Base-by-base conservation (phyloP, 768 basidiomycete genomes). In the Suillus decipiens region DNA sequence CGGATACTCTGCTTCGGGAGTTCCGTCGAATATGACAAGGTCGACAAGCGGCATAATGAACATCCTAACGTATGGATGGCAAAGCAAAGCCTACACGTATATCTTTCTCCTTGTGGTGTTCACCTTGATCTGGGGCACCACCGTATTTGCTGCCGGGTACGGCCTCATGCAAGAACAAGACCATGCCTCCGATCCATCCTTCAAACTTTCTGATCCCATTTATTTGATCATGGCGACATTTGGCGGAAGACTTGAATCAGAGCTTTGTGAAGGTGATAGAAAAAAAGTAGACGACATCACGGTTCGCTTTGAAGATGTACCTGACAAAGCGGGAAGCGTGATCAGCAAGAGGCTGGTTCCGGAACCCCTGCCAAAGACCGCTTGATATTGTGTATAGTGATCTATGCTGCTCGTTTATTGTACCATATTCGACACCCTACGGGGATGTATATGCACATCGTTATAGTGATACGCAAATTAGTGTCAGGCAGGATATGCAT, bases 31-130 rank as follows among this genome's bases (percentile, higher is more conserved):
- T 41, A 60, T 48, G 62, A 42, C 62, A 19, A 37, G 15, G n/a
- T n/a, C 33, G n/a, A 47, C 41, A 6, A 39, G 5, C n/a, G 62
- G 62, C 24, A 63, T 19, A 5, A 63, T 60, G 62, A 48, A 34
- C 45, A 59, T 63, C 34, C 14, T 8, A n/a, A 63, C 62, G 11
- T 47, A 60, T 22, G 62, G 62, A 24, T 63, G 62, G 62, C 42
- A 17, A 11, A 43, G 48, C 41, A 34, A 37, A 6, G 22, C n/a
- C 31, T 42, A 10, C 19, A 62, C 56, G 12, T 62, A 37, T 47
- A n/a, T 63, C 34, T 33, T 60, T 33, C 47, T 59, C 6, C n/a
- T 63, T 19, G 56, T 36, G 22, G 34, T 60, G 31, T 39, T 63
- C 19, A 59, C 43, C 22, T n/a, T 60, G 15, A 37, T 56, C 36